A percentile compares a stretch with the other conserved stretches of the same genome.
Evolutionary conservation across 352 stramenopile species (phyloP).

Genomic region (Thalassiosira gravida): DNA sequence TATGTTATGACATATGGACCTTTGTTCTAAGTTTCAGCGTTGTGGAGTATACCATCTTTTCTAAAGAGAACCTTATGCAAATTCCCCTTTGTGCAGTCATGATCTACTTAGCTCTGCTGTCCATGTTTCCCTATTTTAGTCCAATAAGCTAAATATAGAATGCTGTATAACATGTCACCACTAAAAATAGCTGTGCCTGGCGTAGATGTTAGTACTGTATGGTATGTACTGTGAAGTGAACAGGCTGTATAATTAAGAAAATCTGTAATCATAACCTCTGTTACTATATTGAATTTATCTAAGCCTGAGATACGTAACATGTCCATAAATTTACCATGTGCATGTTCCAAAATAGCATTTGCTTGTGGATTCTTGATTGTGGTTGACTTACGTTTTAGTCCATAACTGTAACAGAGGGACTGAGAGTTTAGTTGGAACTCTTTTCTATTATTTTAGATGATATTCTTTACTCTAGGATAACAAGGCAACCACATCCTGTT

Average conservation of each 20-base stretch:
- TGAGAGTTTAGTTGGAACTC: constrained; percentile 33
- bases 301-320: constrained; percentile 36
- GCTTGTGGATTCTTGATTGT: constrained; percentile 55
- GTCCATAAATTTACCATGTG: constrained; percentile 34
- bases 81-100: constrained; percentile 55
- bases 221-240: constrained; percentile 42
- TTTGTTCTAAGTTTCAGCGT: constrained; percentile 2
- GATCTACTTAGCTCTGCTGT: constrained; percentile 29
- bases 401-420: constrained; percentile 26
- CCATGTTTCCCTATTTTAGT: constrained; percentile 34
- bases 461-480: constrained; percentile 1
- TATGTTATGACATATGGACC: not conserved
- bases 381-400: constrained; percentile 39
- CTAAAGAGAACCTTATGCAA: constrained; percentile 21
- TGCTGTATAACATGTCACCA: constrained; percentile 57
- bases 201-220: constrained; percentile 5
- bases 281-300: constrained; percentile 25
- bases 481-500: constrained; percentile 9
- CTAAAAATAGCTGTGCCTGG: constrained; percentile 60
- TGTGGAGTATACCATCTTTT: constrained; percentile 34
- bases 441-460: constrained; percentile 20
- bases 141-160: constrained; percentile 56
- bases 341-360: constrained; percentile 8
- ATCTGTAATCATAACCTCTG: constrained; percentile 11
- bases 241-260: constrained; percentile 42